phyloP scores from a whole-genome alignment of 164 flowering plant genomes.

The Vitis cinerea region DNA sequence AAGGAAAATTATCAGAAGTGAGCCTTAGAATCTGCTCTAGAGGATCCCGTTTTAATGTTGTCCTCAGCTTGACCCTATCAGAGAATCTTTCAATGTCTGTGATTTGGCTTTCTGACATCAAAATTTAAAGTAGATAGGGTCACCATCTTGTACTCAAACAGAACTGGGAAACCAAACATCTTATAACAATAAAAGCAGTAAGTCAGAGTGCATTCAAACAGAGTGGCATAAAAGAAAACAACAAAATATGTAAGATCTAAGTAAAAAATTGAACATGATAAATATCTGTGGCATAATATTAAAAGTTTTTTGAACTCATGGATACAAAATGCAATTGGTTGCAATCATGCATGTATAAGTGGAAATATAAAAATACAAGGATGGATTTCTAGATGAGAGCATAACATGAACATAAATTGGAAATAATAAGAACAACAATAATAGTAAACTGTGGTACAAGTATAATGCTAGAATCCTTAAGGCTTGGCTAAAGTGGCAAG shows the following conservation, averaged over 20 bases:
- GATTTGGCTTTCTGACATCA: conserved; percentile 24
- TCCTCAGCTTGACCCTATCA: conserved; percentile 25
- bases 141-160: not conserved
- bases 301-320: not conserved
- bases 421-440: not conserved
- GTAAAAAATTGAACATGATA: not conserved
- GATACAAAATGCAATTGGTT: too few relatives aligned
- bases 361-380: not conserved
- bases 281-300: not conserved
- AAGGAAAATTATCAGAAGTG: conserved; percentile 25
- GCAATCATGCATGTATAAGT: too few relatives aligned
- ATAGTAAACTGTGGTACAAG: too few relatives aligned
- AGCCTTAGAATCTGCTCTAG: conserved; percentile 27
- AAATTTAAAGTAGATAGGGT: not conserved
- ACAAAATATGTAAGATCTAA: not conserved
- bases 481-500: too few relatives aligned
- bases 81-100: conserved; percentile 42
- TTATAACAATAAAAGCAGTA: not conserved
- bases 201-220: not conserved
- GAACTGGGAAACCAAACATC: not conserved
- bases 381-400: not conserved
- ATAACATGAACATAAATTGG: not conserved
- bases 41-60: conserved; percentile 18
- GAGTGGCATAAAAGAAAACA: not conserved
- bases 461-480: too few relatives aligned